These are phyloP conservation scores for Brettanomyces sp. DNA, from an alignment of 805 yeast genomes.

Conservation along the genomic window DNA sequence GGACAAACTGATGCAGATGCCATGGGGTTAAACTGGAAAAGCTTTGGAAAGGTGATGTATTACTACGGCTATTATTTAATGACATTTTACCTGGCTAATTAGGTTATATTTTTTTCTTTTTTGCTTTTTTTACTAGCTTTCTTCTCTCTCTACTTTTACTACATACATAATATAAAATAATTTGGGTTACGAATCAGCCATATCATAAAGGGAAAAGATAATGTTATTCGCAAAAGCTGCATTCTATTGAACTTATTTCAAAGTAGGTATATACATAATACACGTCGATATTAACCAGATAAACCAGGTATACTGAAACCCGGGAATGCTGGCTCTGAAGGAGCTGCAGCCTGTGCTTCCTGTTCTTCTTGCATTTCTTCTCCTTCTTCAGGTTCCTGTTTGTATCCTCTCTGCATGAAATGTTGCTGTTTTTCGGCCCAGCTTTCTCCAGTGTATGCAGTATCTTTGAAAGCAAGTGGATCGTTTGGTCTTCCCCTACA, in stretches of 20 bases:
- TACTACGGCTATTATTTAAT: no score
- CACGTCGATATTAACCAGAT: neutral
- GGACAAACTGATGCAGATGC: no score
- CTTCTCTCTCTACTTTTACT: neutral
- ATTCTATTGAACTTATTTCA: no score
- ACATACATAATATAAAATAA: neutral
- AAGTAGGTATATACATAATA: neutral
- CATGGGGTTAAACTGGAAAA: no score
- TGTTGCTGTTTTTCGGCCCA: slow-evolving; percentile 20
- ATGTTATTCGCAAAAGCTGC: no score
- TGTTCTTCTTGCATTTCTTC: neutral
- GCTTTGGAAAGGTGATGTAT: no score
- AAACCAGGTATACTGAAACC: slow-evolving; percentile 14
- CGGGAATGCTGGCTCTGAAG: slow-evolving; percentile 5
- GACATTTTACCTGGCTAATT: no score
- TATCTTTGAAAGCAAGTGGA: slow-evolving; percentile 70
- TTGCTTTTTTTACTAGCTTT: neutral
- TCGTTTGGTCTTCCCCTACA: slow-evolving; percentile 87
- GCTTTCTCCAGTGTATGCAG: slow-evolving; percentile 51
- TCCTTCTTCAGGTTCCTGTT: neutral
- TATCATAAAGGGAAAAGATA: no score
- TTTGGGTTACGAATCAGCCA: no score
- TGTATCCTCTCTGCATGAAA: slow-evolving; percentile 1
- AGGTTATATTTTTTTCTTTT: neutral
- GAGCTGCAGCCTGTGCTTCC: neutral